Percentiles rank a stretch among this genome's conserved stretches.
Evolutionary conservation across 2,329 filamentous ascomycete species (phyloP).

Genomic region (Sporothrix humicola): DNA sequence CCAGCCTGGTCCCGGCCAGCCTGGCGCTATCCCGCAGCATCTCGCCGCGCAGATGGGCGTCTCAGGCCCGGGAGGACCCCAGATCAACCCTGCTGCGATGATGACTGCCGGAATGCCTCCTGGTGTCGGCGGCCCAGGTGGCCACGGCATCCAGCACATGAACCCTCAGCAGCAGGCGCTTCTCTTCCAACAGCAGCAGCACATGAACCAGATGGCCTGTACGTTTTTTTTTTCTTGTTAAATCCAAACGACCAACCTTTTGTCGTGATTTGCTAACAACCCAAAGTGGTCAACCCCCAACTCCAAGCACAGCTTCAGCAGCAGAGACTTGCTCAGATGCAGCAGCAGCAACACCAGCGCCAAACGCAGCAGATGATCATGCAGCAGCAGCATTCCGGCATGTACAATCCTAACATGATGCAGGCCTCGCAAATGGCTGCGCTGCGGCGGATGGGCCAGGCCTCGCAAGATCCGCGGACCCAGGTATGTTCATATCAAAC

Average conservation of each 20-base stretch:
- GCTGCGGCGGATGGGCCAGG: constrained; percentile 46
- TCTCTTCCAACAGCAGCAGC: constrained; percentile 59
- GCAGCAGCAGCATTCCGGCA: constrained; percentile 58
- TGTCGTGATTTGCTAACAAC: constrained; percentile 1
- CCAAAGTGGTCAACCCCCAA: constrained; percentile 41
- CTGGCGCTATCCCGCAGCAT: constrained; percentile 69
- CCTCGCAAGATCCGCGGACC: constrained; percentile 34
- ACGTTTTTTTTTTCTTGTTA: constrained; percentile 36
- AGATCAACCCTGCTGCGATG: constrained; percentile 74
- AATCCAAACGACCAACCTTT: too few relatives aligned
- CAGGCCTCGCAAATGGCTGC: constrained; percentile 46
- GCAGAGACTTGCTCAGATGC: constrained; percentile 59
- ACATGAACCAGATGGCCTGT: constrained; percentile 50
- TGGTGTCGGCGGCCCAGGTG: constrained; percentile 62
- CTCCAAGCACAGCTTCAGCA: constrained; percentile 55
- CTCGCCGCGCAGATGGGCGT: constrained; percentile 70
- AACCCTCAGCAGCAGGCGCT: constrained; percentile 65
- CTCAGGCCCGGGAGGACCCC: constrained; percentile 71
- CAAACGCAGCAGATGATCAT: constrained; percentile 59
- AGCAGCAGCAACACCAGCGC: constrained; percentile 60
- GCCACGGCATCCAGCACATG: constrained; percentile 74
- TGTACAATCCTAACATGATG: constrained; percentile 63
- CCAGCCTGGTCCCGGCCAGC: constrained; percentile 70
- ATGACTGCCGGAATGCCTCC: constrained; percentile 75
- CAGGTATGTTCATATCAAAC: constrained; percentile 37